These are phyloP conservation scores for Arabidopsis lyrata DNA, from an alignment of 441 rosid species.

Conservation along the genomic window DNA sequence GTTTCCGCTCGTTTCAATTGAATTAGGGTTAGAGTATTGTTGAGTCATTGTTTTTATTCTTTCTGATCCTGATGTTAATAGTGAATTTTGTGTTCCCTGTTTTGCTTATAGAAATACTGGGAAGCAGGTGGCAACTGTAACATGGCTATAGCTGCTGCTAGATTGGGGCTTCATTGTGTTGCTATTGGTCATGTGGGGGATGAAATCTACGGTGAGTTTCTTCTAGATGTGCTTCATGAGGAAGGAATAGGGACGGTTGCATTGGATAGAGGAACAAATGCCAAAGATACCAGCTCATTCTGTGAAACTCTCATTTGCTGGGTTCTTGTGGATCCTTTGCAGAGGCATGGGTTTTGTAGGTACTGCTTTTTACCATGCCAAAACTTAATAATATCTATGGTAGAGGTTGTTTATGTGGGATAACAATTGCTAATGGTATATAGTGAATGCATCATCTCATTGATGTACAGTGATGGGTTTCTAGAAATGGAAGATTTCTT, in stretches of 20 bases:
- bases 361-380: slow-evolving; percentile 31
- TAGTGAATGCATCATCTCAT: not conserved
- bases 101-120: slow-evolving; percentile 70
- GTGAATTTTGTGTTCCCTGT: slow-evolving; percentile 12
- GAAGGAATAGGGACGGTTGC: slow-evolving; percentile 76
- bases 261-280: slow-evolving; percentile 58
- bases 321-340: slow-evolving; percentile 94
- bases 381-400: not conserved
- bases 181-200: slow-evolving; percentile 86
- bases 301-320: slow-evolving; percentile 90
- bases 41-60: not conserved
- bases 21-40: not conserved
- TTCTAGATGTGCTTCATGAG: slow-evolving; percentile 76
- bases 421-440: not conserved
- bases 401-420: slow-evolving; percentile 25
- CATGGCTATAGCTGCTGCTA: slow-evolving; percentile 95
- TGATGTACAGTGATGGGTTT: slow-evolving; percentile 14
- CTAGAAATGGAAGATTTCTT: slow-evolving; percentile 6
- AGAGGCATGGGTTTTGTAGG: slow-evolving; percentile 99
- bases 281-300: slow-evolving; percentile 47
- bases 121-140: slow-evolving; percentile 99
- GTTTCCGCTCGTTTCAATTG: not conserved
- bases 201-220: slow-evolving; percentile 87
- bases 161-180: slow-evolving; percentile 82
- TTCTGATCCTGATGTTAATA: slow-evolving; percentile 11